Evolutionary conservation across 2,329 filamentous ascomycete species (phyloP), one percentile per base, ranked within the genome.

Genomic region (Chaetomium olivaceum): DNA sequence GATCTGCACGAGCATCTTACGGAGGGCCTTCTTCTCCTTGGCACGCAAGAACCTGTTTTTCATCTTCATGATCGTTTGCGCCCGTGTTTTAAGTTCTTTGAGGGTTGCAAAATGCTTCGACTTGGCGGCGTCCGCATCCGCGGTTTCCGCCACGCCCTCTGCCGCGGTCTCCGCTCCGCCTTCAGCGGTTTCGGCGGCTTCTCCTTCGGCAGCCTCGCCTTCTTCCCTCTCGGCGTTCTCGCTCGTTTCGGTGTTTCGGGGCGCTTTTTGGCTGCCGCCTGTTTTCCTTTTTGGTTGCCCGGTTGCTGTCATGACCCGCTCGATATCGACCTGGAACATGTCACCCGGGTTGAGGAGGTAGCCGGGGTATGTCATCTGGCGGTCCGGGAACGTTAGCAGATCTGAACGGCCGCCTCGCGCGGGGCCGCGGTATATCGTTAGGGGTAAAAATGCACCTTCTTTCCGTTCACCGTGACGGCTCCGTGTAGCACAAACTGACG

Each of bases 321-420:
- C 92, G 43, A 91, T 85, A 23, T 97, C 91, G 73, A 99, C 94
- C 77, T 96, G 92, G 83, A 99, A 99, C 88, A 99, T 92, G 77
- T 99, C 95, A 71, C 95, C 95, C 2, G 95, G 96, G 78, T 99
- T 99, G 48, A 99, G 86, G 70, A 93, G 88, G 78, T 99, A 99
- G 63, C 92, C 91, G 9, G 95, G 93, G 75, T 95, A 91, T 69
- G 86, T 84, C 91, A 98, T 97, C 94, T 97, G 63, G 52, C 3
- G 14, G 23, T 16, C 31, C 36, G 29, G 16, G 21, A 12, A 19
- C 25, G 66, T 66, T 48, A 68, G 62, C 33, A 16, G 11, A 8
- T 51, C 43, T 27, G 36, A 25, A 21, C 0, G 12, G 33, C 8
- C 9, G 25, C 7, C 39, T n/a, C 39, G 39, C 39, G 16, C 16